phyloP scores from a whole-genome alignment of 768 basidiomycete genomes.

The Boletus edulis region DNA sequence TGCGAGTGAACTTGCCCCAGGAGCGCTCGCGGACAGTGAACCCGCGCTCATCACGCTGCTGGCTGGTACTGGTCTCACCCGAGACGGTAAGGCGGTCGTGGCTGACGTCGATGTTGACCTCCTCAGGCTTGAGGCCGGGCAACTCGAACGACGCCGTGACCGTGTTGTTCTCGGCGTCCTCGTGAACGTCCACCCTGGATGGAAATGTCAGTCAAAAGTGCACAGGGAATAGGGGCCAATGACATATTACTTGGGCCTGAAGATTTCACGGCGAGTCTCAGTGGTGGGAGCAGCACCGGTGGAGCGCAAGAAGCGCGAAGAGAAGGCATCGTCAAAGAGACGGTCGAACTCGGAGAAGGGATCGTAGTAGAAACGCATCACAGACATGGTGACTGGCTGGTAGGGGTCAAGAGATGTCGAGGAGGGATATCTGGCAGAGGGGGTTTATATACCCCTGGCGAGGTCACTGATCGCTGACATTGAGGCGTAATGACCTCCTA shows the following conservation, averaged over 20 bases:
- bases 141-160: constrained; percentile 59
- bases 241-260: constrained; percentile 33
- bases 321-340: constrained; percentile 40
- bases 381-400: constrained; percentile 20
- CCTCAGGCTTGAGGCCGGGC: constrained; percentile 50
- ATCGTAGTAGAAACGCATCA: constrained; percentile 34
- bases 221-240: background rate
- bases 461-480: constrained; percentile 2
- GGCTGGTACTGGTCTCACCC: constrained; percentile 40
- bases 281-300: background rate
- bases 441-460: background rate
- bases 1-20: constrained; percentile 48
- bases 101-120: constrained; percentile 51
- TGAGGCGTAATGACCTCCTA: background rate
- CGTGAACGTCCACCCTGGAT: constrained; percentile 54
- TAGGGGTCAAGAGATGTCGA: background rate
- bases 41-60: constrained; percentile 35
- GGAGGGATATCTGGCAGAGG: background rate
- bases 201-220: background rate
- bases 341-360: constrained; percentile 43
- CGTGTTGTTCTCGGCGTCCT: constrained; percentile 42
- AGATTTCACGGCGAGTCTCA: constrained; percentile 13
- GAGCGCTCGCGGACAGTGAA: constrained; percentile 43
- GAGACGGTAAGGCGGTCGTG: constrained; percentile 49
- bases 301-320: constrained; percentile 24